Percentiles rank a stretch among this genome's conserved stretches.
These are phyloP conservation scores for Odontarrhena argentea DNA, from an alignment of 345 rosid genomes.

Conservation along the genomic window DNA sequence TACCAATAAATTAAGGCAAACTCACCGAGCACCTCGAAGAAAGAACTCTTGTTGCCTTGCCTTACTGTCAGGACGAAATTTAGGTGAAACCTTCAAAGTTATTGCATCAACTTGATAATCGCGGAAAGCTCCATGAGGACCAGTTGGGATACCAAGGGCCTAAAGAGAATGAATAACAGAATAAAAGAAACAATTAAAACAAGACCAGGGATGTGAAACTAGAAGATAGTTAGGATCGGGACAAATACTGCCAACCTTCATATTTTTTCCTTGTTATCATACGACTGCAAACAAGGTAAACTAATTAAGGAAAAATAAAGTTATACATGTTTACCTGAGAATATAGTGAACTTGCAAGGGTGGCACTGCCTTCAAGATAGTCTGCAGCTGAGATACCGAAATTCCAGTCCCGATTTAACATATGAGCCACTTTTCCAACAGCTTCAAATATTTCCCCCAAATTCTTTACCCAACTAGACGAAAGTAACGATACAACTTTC, in stretches of 20 bases:
- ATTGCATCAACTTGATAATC: conserved; percentile 94
- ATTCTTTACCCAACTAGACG: conserved; percentile 56
- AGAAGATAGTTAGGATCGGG: no score
- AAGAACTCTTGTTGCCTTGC: conserved; percentile 66
- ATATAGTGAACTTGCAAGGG: conserved; percentile 88
- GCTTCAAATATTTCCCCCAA: conserved; percentile 65
- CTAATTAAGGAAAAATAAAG: neutral
- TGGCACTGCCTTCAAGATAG: conserved; percentile 80
- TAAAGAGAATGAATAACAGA: conserved; percentile 40
- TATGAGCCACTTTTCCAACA: conserved; percentile 60
- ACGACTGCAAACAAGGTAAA: conserved; percentile 17
- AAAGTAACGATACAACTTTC: conserved; percentile 62
- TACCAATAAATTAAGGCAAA: neutral
- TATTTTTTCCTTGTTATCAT: conserved; percentile 11
- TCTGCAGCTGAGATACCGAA: conserved; percentile 79
- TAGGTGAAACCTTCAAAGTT: conserved; percentile 80
- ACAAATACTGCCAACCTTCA: neutral
- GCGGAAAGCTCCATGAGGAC: conserved; percentile 95
- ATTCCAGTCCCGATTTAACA: conserved; percentile 68
- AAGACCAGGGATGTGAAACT: neutral
- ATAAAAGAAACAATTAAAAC: conserved; percentile 11
- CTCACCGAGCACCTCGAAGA: conserved; percentile 74
- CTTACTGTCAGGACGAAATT: conserved; percentile 48
- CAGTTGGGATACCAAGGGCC: conserved; percentile 96
- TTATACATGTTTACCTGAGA: conserved; percentile 60